Conservation (phyloP, 139 green algal species). For the Picochlorum sp. region DNA sequence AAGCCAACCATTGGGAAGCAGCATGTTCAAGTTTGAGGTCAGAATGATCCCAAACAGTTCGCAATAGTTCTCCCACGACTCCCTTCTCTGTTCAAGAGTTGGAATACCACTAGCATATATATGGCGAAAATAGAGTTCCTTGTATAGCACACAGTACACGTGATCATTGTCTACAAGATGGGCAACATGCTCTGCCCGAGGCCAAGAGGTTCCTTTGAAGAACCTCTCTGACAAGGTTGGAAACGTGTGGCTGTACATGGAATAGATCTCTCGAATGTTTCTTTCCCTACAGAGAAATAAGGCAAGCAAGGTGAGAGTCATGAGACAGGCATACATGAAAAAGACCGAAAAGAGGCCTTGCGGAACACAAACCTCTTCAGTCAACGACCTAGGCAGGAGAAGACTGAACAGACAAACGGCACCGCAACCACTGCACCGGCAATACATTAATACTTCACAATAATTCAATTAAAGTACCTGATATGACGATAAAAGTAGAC, state of each 20-base stretch:
- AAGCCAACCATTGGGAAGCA: slow-evolving; percentile 94
- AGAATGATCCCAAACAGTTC: slow-evolving; percentile 84
- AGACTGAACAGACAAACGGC: neutral
- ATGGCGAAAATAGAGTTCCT: slow-evolving; percentile 96
- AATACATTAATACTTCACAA: neutral
- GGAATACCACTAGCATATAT: slow-evolving; percentile 73
- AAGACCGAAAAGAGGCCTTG: neutral
- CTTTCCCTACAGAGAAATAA: slow-evolving; percentile 63
- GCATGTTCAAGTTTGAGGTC: slow-evolving; percentile 92
- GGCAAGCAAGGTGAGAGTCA: neutral
- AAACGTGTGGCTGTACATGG: slow-evolving; percentile 95
- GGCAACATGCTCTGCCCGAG: slow-evolving; percentile 63
- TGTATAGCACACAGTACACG: slow-evolving; percentile 98
- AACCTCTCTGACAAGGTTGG: slow-evolving; percentile 88
- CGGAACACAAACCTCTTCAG: neutral
- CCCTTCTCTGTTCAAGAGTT: slow-evolving; percentile 57
- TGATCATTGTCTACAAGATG: slow-evolving; percentile 91
- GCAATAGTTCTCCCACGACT: slow-evolving; percentile 94
- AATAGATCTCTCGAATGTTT: slow-evolving; percentile 92
- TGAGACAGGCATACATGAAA: neutral
- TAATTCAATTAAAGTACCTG: slow-evolving; percentile 3
- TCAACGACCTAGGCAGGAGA: neutral
- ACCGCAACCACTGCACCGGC: neutral
- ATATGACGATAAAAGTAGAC: slow-evolving; percentile 95
- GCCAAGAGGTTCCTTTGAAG: slow-evolving; percentile 86